A percentile compares a stretch with the other conserved stretches of the same genome.
Conservation (phyloP, 75 land plant genomes). For the Pseudotsuga menziesii region DNA sequence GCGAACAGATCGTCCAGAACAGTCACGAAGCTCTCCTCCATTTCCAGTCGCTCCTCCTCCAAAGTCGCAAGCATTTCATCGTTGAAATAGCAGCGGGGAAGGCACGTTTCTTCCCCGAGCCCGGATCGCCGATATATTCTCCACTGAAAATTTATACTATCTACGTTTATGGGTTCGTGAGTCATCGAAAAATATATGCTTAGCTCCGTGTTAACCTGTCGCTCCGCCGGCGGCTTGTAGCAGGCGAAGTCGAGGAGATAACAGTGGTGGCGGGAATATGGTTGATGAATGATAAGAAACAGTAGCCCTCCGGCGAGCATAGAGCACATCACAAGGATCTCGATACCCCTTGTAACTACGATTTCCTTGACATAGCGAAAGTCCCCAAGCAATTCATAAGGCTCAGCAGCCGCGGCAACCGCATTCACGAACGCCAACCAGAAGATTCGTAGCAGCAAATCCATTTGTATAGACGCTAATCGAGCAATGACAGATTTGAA, state of each 20-base stretch:
- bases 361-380: no score
- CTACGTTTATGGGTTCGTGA: constrained; percentile 3
- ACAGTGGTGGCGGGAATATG: neutral
- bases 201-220: constrained; percentile 10
- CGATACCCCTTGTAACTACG: no score
- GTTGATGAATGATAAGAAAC: no score
- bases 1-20: constrained; percentile 32
- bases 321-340: no score
- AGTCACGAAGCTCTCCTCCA: constrained; percentile 39
- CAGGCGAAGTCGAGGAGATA: constrained; percentile 46
- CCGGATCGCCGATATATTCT: constrained; percentile 26
- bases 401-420: no score
- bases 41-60: constrained; percentile 24
- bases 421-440: no score
- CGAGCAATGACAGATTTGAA: no score
- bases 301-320: no score
- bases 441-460: no score
- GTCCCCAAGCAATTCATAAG: no score
- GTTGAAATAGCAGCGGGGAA: constrained; percentile 15
- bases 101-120: constrained; percentile 29
- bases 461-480: no score
- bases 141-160: constrained; percentile 17
- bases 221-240: constrained; percentile 21
- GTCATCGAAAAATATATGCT: constrained; percentile 16
- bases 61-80: constrained; percentile 12